phyloP scores from a whole-genome alignment of 139 green algal genomes.

The Monoraphidium neglectum region DNA sequence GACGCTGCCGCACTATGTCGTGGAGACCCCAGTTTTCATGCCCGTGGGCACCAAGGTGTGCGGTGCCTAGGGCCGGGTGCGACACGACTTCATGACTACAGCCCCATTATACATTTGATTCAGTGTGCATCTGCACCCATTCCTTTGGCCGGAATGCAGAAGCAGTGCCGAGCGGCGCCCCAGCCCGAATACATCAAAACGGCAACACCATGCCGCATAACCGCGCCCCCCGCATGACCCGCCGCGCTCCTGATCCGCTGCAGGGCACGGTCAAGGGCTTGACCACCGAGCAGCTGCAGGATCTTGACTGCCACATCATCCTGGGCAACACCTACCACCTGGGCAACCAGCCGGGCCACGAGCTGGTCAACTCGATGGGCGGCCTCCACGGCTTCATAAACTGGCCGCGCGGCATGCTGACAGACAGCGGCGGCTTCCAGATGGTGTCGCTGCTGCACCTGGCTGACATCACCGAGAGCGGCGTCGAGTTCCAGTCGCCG shows the following conservation, averaged over 20 bases:
- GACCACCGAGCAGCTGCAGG: conserved; percentile 75
- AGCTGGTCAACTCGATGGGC: conserved; percentile 78
- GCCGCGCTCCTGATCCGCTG: too few relatives aligned
- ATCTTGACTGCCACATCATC: conserved; percentile 88
- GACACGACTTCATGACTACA: too few relatives aligned
- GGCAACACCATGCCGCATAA: background rate
- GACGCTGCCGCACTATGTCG: conserved; percentile 85
- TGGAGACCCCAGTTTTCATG: conserved; percentile 98
- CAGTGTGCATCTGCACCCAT: too few relatives aligned
- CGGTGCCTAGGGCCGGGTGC: too few relatives aligned
- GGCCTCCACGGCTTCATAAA: conserved; percentile 93
- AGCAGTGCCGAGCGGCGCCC: background rate
- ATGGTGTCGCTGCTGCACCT: conserved; percentile 91
- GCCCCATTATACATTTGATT: too few relatives aligned
- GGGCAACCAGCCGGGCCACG: conserved; percentile 63
- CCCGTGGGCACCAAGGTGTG: conserved; percentile 95
- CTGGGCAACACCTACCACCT: conserved; percentile 97
- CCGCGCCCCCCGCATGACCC: too few relatives aligned
- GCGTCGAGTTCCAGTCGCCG: conserved; percentile 86
- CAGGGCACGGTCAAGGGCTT: conserved; percentile 85
- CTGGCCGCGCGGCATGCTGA: conserved; percentile 78
- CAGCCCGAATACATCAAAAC: background rate
- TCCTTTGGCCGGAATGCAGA: too few relatives aligned
- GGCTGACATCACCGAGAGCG: conserved; percentile 88
- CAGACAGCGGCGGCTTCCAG: conserved; percentile 74